Evolutionary conservation across 2,329 filamentous ascomycete species (phyloP).

Genomic region (Aspergillus quadrilineatus): DNA sequence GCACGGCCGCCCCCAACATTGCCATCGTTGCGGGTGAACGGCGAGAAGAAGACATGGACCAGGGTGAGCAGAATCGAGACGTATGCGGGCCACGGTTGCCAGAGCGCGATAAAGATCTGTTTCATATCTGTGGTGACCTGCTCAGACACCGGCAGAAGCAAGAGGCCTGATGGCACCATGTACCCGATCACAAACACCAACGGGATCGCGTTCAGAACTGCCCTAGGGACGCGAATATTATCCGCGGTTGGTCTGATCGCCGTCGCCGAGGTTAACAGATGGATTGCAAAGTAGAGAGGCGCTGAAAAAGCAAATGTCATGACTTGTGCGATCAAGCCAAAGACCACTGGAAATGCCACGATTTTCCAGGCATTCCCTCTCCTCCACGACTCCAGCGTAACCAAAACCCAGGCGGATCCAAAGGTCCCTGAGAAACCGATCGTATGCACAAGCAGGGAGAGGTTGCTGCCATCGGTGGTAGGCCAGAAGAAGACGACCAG

Average conservation of each 20-base stretch:
- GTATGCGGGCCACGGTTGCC: constrained; percentile 53
- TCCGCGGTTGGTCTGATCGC: constrained; percentile 35
- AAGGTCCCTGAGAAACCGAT: constrained; percentile 43
- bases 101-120: constrained; percentile 50
- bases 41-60: constrained; percentile 27
- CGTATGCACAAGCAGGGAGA: constrained; percentile 37
- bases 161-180: constrained; percentile 45
- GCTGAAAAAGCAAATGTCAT: constrained; percentile 46
- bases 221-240: constrained; percentile 34
- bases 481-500: constrained; percentile 44
- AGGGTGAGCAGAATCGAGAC: constrained; percentile 42
- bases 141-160: constrained; percentile 45
- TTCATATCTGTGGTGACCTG: constrained; percentile 43
- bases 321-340: constrained; percentile 46
- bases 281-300: constrained; percentile 45
- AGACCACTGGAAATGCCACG: constrained; percentile 38
- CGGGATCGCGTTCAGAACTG: constrained; percentile 39
- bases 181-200: constrained; percentile 45
- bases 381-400: constrained; percentile 48
- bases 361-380: constrained; percentile 44
- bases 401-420: constrained; percentile 43
- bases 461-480: constrained; percentile 38
- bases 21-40: constrained; percentile 25
- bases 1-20: constrained; percentile 24
- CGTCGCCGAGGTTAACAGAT: constrained; percentile 46